A percentile compares a stretch with the other conserved stretches of the same genome.
Conservation (phyloP, 331 rosid species). For the Stylosanthes scabra region DNA sequence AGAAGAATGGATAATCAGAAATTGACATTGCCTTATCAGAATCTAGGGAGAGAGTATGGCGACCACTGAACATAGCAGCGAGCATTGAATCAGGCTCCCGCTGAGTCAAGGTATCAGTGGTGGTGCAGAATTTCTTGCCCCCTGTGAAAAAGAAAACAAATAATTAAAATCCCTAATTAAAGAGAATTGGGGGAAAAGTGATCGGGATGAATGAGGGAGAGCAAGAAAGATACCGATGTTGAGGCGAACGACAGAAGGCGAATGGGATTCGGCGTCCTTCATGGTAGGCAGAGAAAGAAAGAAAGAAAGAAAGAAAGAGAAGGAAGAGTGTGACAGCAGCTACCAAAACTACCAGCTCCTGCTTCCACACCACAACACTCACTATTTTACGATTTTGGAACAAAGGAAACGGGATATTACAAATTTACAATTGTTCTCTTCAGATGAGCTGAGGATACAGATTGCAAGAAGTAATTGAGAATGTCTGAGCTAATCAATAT, state of each 20-base stretch:
- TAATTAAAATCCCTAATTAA: background rate
- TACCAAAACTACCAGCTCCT: too few relatives aligned
- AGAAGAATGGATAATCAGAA: background rate
- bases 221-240: constrained; percentile 58
- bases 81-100: constrained; percentile 95
- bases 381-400: too few relatives aligned
- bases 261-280: constrained; percentile 48
- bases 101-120: constrained; percentile 75
- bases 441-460: too few relatives aligned
- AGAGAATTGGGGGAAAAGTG: background rate
- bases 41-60: constrained; percentile 72
- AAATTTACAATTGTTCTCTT: too few relatives aligned
- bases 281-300: constrained; percentile 17
- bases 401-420: too few relatives aligned
- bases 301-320: too few relatives aligned
- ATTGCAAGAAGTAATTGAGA: too few relatives aligned
- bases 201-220: background rate
- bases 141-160: constrained; percentile 54
- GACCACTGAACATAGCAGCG: constrained; percentile 96
- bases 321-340: background rate
- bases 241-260: constrained; percentile 66
- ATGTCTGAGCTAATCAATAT: too few relatives aligned
- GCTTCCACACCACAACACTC: background rate
- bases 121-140: constrained; percentile 83
- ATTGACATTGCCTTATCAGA: constrained; percentile 52